A percentile compares a stretch with the other conserved stretches of the same genome.
Evolutionary conservation across 2,329 filamentous ascomycete species (phyloP).

Genomic region (Venturia asperata): DNA sequence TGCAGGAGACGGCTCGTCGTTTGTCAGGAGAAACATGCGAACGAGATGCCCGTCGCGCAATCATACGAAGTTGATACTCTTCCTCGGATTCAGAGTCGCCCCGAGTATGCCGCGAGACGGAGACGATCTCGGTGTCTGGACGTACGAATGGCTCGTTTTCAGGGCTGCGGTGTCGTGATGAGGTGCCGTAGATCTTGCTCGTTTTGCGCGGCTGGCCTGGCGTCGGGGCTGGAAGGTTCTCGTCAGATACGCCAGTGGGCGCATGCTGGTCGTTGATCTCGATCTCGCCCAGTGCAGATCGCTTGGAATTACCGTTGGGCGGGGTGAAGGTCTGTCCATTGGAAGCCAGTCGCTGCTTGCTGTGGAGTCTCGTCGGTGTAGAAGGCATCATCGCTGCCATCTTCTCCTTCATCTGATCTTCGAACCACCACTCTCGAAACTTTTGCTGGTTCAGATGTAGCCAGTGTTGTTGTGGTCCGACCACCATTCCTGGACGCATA

Average conservation of each 20-base stretch:
- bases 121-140: constrained; percentile 53
- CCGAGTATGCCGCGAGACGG: constrained; percentile 54
- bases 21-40: constrained; percentile 32
- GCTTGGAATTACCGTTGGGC: constrained; percentile 67
- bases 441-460: constrained; percentile 92
- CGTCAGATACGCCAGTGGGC: constrained; percentile 53
- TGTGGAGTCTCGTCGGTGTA: constrained; percentile 42
- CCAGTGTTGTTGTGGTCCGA: constrained; percentile 98
- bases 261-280: constrained; percentile 63
- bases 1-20: constrained; percentile 66
- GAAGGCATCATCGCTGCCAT: constrained; percentile 55
- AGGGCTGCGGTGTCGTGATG: constrained; percentile 14
- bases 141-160: constrained; percentile 42
- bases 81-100: constrained; percentile 67
- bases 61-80: constrained; percentile 71
- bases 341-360: constrained; percentile 49
- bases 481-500: constrained; percentile 98
- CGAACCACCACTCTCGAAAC: constrained; percentile 97
- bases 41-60: constrained; percentile 41
- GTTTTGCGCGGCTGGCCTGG: constrained; percentile 93
- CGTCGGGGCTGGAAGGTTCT: constrained; percentile 89
- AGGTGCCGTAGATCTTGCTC: constrained; percentile 63
- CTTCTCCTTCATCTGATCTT: constrained; percentile 73
- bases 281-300: constrained; percentile 88
- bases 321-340: constrained; percentile 72